Evolutionary conservation across 176 grass and related monocot species (phyloP), one percentile per base, ranked within the genome.

Genomic region (Avena sativa): DNA sequence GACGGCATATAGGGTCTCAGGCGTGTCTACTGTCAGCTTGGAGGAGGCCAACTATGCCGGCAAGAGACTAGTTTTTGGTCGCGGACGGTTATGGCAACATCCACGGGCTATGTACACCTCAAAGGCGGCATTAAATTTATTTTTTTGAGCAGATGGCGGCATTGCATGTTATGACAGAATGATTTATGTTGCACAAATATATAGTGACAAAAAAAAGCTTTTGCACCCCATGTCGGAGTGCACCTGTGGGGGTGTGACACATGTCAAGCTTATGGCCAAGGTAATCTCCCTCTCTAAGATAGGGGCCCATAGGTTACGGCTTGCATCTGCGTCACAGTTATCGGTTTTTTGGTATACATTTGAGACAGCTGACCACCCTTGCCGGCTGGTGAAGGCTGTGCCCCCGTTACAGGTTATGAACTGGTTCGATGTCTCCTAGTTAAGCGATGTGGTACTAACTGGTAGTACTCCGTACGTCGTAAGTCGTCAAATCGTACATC

Each of bases 231-330:
- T 64, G 23, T 28, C 21, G 21, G 23, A 12, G 23, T 64, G 61
- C 60, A 64, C 61, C 61, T 64, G 61, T 64, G 60, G 61, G 4
- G 61, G 10, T 64, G 61, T 64, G 61, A 64, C 61, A 64, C 23
- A 64, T 64, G 61, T 28, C 61, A 63, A 63, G 60, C 21, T 64
- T 64, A 28, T 13, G 23, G 61, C 61, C 61, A 13, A 0, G 61
- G 61, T 64, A 64, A 64, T 64, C 61, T 64, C 61, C 61, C 61
- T 64, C 57, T 60, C 61, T 13, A 64, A 64, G 11, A 28, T 64
- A 28, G 61, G 23, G 61, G 11, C 60, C 60, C 60, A 11, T 25
- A 8, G 59, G 59, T 23, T 61, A 3, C 59, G 8, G 59, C 59
- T 61, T 61, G 59, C 59, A 61, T 25, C 59, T 11, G 59, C 9